These are phyloP conservation scores for Zangia roseola DNA, from an alignment of 768 basidiomycete genomes.

Conservation along the genomic window DNA sequence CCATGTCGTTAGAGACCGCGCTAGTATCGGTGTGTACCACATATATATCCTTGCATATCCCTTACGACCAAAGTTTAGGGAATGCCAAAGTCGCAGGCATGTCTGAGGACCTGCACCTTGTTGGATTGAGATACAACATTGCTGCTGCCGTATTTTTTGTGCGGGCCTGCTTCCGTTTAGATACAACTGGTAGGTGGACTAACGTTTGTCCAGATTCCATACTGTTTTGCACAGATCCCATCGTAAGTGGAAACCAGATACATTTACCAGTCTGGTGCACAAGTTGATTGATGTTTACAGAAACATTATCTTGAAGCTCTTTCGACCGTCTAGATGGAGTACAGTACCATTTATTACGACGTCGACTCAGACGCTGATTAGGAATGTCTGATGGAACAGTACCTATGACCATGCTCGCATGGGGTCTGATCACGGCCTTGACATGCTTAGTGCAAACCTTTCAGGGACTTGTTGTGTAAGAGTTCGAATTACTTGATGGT, in stretches of 20 bases:
- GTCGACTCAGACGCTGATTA: conserved; percentile 1
- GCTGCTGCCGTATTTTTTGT: conserved; percentile 35
- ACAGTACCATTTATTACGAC: neutral
- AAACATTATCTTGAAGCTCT: conserved; percentile 29
- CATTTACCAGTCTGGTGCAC: conserved; percentile 2
- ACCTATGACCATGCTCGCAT: conserved; percentile 29
- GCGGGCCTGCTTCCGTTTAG: neutral
- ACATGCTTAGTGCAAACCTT: conserved; percentile 30
- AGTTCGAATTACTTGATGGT: neutral
- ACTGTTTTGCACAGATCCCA: conserved; percentile 23
- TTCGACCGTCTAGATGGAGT: conserved; percentile 29
- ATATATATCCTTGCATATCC: too few species aligned
- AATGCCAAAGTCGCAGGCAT: too few species aligned
- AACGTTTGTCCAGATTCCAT: conserved; percentile 24
- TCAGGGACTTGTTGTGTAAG: conserved; percentile 26
- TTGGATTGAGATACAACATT: conserved; percentile 30
- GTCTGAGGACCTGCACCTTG: too few species aligned
- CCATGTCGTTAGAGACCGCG: too few species aligned
- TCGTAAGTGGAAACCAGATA: neutral
- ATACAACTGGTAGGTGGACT: neutral
- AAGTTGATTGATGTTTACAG: conserved; percentile 2
- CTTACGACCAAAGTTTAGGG: too few species aligned
- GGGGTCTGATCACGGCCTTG: conserved; percentile 30
- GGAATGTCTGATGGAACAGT: conserved; percentile 28
- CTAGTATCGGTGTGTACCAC: too few species aligned